Evolutionary conservation across 345 rosid genomes (phyloP).

Genomic region (Salix purpurea): DNA sequence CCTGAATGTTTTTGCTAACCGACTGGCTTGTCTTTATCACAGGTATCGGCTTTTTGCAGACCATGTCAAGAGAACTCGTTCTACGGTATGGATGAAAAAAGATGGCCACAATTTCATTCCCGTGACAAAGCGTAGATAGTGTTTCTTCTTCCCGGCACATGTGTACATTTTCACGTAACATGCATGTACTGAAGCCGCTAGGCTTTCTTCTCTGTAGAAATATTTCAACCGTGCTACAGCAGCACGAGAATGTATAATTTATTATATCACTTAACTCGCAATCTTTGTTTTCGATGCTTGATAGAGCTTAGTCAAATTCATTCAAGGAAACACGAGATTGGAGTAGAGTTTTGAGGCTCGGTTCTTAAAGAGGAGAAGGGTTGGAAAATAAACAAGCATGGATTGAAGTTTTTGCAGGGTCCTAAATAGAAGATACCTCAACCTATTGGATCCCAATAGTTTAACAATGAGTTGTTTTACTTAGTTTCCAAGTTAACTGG

Average conservation of each 20-base stretch:
- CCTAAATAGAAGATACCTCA: too few species aligned
- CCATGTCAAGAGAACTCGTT: constrained; percentile 63
- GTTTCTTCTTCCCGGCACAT: neutral
- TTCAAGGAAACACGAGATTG: too few species aligned
- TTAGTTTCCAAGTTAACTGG: neutral
- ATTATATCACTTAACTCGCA: too few species aligned
- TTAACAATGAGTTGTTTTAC: neutral
- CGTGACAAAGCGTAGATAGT: constrained; percentile 29
- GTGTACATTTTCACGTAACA: neutral
- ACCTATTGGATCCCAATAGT: neutral
- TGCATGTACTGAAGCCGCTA: neutral
- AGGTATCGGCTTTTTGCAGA: constrained; percentile 72
- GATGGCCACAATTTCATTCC: constrained; percentile 45
- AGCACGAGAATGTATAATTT: neutral
- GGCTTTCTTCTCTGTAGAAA: neutral
- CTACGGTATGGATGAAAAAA: constrained; percentile 65
- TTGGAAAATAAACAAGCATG: too few species aligned
- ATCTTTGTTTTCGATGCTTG: neutral
- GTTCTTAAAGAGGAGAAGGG: too few species aligned
- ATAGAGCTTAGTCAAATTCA: neutral
- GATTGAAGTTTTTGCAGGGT: too few species aligned
- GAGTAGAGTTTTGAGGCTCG: too few species aligned
- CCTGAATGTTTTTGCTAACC: neutral
- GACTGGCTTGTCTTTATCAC: constrained; percentile 9
- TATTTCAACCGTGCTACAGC: too few species aligned